phyloP scores from a whole-genome alignment of 2,329 filamentous ascomycete species.

The Fusarium nodosum region DNA sequence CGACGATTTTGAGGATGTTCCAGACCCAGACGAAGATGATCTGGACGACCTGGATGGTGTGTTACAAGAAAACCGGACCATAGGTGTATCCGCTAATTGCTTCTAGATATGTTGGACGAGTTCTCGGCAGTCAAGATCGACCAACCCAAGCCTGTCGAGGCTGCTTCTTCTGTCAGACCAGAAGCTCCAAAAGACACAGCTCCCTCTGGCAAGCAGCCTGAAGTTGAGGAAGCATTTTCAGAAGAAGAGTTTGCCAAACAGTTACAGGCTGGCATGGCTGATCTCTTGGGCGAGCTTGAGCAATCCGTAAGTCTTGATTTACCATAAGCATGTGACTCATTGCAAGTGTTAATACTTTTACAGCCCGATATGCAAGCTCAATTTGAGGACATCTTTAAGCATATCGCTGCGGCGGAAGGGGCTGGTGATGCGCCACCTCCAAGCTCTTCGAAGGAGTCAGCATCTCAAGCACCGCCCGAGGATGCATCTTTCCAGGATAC shows the following conservation, averaged over 20 bases:
- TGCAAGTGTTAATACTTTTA: conserved; percentile 3
- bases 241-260: conserved; percentile 87
- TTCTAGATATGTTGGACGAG: conserved; percentile 88
- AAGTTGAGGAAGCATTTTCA: conserved; percentile 61
- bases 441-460: conserved; percentile 47
- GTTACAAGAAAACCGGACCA: not conserved
- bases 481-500: conserved; percentile 89
- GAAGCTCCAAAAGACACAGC: conserved; percentile 55
- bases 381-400: conserved; percentile 82
- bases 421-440: conserved; percentile 45
- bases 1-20: conserved; percentile 67
- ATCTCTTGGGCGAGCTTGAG: conserved; percentile 79
- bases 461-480: conserved; percentile 54
- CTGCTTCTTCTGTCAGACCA: conserved; percentile 49
- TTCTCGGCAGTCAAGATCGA: conserved; percentile 77
- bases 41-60: conserved; percentile 90
- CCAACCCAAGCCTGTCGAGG: conserved; percentile 46
- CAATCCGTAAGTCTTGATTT: conserved; percentile 63
- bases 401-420: conserved; percentile 70
- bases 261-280: conserved; percentile 91
- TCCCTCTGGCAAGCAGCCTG: conserved; percentile 41
- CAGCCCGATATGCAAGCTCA: conserved; percentile 81
- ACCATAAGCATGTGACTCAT: not conserved
- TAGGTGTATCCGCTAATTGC: conserved; percentile 17
- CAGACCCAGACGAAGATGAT: conserved; percentile 94